Conservation (phyloP, 75 land plant genomes). For the Cryptomeria japonica region DNA sequence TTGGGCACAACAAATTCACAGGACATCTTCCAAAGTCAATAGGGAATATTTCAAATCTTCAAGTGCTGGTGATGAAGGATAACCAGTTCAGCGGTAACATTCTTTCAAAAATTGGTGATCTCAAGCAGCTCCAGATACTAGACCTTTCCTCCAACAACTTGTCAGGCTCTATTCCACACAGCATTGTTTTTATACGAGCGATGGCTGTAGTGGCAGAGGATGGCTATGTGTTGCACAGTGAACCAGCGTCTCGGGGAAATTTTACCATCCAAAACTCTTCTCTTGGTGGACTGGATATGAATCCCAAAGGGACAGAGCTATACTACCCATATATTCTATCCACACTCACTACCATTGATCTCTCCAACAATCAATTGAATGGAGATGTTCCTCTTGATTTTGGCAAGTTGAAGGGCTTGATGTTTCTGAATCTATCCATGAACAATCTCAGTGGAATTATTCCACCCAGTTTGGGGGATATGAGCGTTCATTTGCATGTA, state of each 20-base stretch:
- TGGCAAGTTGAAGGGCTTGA: constrained; percentile 33
- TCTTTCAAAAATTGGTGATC: background rate
- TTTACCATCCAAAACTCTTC: too few species aligned
- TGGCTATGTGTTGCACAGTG: background rate
- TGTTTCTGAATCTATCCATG: constrained; percentile 57
- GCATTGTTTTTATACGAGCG: background rate
- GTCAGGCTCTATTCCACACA: background rate
- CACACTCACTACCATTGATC: constrained; percentile 31
- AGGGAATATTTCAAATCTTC: background rate
- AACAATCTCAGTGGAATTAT: constrained; percentile 55
- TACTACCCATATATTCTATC: constrained; percentile 11
- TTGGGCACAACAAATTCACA: background rate
- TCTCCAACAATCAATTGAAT: constrained; percentile 62
- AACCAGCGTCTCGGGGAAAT: too few species aligned
- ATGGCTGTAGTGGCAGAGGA: background rate
- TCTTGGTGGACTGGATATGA: background rate
- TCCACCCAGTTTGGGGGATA: constrained; percentile 36
- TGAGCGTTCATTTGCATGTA: too few species aligned
- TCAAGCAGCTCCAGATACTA: background rate
- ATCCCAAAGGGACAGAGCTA: background rate
- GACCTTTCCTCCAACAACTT: background rate
- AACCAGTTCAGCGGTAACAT: background rate
- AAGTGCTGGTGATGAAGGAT: background rate
- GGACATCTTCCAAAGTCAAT: background rate
- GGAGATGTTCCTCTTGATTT: constrained; percentile 53